Base-by-base conservation (phyloP, 2,329 filamentous ascomycete species). In the Penicillium vulpinum region DNA sequence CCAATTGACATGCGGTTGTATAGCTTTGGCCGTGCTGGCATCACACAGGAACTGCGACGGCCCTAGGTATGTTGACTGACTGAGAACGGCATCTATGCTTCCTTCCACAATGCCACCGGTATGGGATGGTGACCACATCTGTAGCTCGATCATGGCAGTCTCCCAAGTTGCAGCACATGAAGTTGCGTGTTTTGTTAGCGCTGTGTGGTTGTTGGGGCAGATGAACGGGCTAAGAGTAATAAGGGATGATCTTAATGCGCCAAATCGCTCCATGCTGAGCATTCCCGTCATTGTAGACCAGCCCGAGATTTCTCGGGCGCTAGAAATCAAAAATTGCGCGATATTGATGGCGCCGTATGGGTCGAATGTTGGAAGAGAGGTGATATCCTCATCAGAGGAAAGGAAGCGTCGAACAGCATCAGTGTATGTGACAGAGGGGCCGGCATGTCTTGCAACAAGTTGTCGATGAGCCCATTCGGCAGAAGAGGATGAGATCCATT, bases 201-300 rank as follows among this genome's bases (percentile, higher is more conserved):
- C 18, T 9, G 18, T 46, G 58, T 7, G 24, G 13, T 29, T 43
- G 5, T 2, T 11, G 6, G 61, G 58, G n/a, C 56, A 60, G 16
- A 75, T 71, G 43, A 70, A 71, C 0, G 71, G 68, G 0, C 65
- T 56, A 0, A 78, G 70, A 1, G 73, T 65, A 13, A 71, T 41
- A 3, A 78, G 72, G 0, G 76, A 77, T 3, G 70, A 67, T 21
- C 66, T 58, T 21, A 78, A 58, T 2, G 73, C 69, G 24, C 71
- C 68, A 4, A 77, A 67, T 18, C 76, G 65, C 51, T 77, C 75
- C 36, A 74, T 69, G 56, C 76, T 77, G 3, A 78, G 66, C 57
- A 73, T 70, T 2, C 75, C 75, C 0, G 75, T 77, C 72, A 78
- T 78, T 4, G 74, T 74, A 5, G 73, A 77, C 75, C 75, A 78